A percentile compares a stretch with the other conserved stretches of the same genome.
These are phyloP conservation scores for Haematococcus sp. DNA, from an alignment of 139 green algal genomes.

Conservation along the genomic window DNA sequence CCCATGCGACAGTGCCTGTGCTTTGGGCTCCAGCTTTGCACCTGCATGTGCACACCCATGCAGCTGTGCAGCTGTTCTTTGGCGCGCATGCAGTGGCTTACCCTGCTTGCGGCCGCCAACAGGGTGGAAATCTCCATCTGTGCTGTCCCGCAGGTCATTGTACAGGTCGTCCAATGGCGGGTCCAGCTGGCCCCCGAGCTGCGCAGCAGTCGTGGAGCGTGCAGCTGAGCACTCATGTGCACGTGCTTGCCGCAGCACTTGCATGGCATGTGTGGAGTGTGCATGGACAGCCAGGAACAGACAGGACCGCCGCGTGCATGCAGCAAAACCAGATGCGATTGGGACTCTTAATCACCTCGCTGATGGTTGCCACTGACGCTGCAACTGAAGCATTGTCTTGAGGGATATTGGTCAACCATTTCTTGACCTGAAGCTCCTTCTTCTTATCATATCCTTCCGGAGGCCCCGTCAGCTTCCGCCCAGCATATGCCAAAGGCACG, in stretches of 20 bases:
- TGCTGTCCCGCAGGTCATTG: slow-evolving; percentile 33
- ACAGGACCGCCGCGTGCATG: neutral
- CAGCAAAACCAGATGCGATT: too few relatives aligned
- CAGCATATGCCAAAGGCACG: slow-evolving; percentile 31
- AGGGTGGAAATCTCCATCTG: slow-evolving; percentile 15
- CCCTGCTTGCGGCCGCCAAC: too few relatives aligned
- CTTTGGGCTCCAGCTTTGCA: too few relatives aligned
- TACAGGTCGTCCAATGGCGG: slow-evolving; percentile 24
- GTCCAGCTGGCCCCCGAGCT: slow-evolving; percentile 14
- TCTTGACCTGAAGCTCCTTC: slow-evolving; percentile 41
- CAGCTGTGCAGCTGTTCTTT: too few relatives aligned
- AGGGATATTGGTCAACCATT: slow-evolving; percentile 18
- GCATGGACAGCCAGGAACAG: too few relatives aligned
- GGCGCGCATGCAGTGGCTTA: too few relatives aligned
- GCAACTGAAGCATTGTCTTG: neutral
- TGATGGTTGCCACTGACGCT: slow-evolving; percentile 21
- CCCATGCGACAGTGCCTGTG: too few relatives aligned
- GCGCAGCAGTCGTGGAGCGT: neutral
- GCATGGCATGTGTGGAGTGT: too few relatives aligned
- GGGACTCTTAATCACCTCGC: too few relatives aligned
- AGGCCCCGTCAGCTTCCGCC: slow-evolving; percentile 34
- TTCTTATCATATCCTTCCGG: slow-evolving; percentile 39
- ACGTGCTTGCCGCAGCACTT: too few relatives aligned
- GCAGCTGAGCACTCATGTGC: too few relatives aligned
- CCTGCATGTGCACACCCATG: too few relatives aligned